Percentiles rank a stretch among this genome's conserved stretches.
Evolutionary conservation across 2,329 filamentous ascomycete species (phyloP).

Genomic region (Penicillium verrucosum): DNA sequence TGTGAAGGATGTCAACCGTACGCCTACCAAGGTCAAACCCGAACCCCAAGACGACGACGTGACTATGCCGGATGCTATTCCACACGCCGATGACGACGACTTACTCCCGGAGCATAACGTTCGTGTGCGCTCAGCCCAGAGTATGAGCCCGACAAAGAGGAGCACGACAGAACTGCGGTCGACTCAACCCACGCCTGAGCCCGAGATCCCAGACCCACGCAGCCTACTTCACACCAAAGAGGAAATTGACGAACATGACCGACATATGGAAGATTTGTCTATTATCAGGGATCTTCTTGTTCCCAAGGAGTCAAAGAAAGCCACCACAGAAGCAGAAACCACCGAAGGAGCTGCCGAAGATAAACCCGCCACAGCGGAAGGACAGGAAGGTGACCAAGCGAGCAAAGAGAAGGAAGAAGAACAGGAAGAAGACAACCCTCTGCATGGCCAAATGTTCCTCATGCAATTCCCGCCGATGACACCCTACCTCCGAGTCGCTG

Average conservation of each 20-base stretch:
- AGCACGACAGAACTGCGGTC: conserved; percentile 15
- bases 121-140: conserved; percentile 29
- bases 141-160: conserved; percentile 16
- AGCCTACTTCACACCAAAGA: conserved; percentile 41
- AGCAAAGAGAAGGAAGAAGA: conserved; percentile 19
- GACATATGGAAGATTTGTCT: conserved; percentile 40
- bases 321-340: conserved; percentile 7
- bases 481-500: conserved; percentile 51
- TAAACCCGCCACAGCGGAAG: conserved; percentile 13
- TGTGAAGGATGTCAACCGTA: conserved; percentile 31
- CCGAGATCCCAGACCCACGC: conserved; percentile 17
- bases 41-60: conserved; percentile 52
- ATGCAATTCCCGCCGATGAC: conserved; percentile 64
- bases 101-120: conserved; percentile 35
- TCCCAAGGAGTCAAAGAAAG: conserved; percentile 24
- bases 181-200: conserved; percentile 23
- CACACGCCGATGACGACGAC: conserved; percentile 33
- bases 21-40: conserved; percentile 44
- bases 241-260: conserved; percentile 43
- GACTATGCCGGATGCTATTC: conserved; percentile 34
- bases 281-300: conserved; percentile 39
- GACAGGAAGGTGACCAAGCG: conserved; percentile 15
- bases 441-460: conserved; percentile 57
- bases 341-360: conserved; percentile 8
- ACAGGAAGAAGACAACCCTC: conserved; percentile 29